Evolutionary conservation across 2,329 filamentous ascomycete genomes (phyloP).

Genomic region (Aspergillus floridensis): DNA sequence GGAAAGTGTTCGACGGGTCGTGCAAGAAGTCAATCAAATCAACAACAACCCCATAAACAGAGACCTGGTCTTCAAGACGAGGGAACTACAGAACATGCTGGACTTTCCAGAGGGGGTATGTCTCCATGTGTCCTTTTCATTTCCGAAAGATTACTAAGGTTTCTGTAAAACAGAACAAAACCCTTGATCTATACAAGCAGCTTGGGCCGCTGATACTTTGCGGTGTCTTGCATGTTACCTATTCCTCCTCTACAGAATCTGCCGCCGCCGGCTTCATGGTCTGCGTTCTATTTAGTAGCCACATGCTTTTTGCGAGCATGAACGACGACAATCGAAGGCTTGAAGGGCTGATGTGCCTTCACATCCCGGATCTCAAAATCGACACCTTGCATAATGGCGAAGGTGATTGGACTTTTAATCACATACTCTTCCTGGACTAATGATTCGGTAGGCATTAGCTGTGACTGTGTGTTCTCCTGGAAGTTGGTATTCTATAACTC

Average conservation of each 20-base stretch:
- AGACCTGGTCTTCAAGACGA: conserved; percentile 73
- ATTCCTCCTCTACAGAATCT: conserved; percentile 63
- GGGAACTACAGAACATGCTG: conserved; percentile 79
- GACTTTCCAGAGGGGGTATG: conserved; percentile 69
- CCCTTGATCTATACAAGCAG: conserved; percentile 65
- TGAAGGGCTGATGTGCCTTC: conserved; percentile 70
- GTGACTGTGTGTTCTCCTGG: conserved; percentile 84
- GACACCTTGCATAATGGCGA: conserved; percentile 35
- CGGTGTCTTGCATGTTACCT: conserved; percentile 78
- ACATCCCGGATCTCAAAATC: conserved; percentile 48
- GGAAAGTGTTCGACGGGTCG: conserved; percentile 68
- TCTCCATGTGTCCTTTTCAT: not conserved
- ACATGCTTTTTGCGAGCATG: conserved; percentile 71
- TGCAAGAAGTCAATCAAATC: conserved; percentile 78
- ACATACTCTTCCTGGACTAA: conserved; percentile 10
- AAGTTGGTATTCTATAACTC: conserved; percentile 81
- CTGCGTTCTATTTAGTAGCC: conserved; percentile 77
- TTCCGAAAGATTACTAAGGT: not conserved
- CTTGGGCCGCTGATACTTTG: conserved; percentile 80
- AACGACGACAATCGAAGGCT: conserved; percentile 66
- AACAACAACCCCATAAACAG: conserved; percentile 72
- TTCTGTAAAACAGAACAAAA: conserved; percentile 20
- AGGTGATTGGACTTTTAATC: conserved; percentile 26
- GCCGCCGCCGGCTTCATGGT: conserved; percentile 79
- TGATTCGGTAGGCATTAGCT: conserved; percentile 68